A percentile compares a stretch with the other conserved stretches of the same genome.
phyloP scores from a whole-genome alignment of 345 rosid genomes.

The Gynandropsis gynandra region DNA sequence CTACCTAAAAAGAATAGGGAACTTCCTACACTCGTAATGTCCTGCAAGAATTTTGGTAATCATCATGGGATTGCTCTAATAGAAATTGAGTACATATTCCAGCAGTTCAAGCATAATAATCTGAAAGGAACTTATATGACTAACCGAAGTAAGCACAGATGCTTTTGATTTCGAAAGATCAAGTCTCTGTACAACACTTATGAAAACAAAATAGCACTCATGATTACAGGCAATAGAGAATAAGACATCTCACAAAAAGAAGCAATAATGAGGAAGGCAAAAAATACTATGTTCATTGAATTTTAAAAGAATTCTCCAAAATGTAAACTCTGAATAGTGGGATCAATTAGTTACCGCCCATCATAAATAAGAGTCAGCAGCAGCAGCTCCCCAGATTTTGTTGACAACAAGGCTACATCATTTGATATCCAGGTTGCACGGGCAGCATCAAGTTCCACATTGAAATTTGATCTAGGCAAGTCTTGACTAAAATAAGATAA shows the following conservation, averaged over 20 bases:
- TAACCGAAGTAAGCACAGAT: conserved; percentile 94
- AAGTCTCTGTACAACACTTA: conserved; percentile 91
- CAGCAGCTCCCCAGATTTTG: conserved; percentile 84
- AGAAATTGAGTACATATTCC: neutral
- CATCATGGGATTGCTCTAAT: conserved; percentile 14
- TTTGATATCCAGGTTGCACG: conserved; percentile 71
- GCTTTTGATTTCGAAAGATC: conserved; percentile 97
- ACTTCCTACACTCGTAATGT: conserved; percentile 67
- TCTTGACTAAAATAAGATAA: conserved; percentile 61
- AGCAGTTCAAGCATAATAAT: conserved; percentile 11
- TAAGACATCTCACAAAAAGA: neutral
- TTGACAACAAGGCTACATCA: conserved; percentile 80
- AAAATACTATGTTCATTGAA: neutral
- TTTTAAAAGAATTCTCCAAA: neutral
- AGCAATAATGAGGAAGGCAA: neutral
- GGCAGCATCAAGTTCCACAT: conserved; percentile 95
- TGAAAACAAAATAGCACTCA: conserved; percentile 28
- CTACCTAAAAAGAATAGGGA: conserved; percentile 86
- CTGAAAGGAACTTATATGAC: conserved; percentile 31
- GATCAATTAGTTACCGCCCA: conserved; percentile 58
- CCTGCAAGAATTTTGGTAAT: conserved; percentile 44
- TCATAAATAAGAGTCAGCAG: conserved; percentile 85
- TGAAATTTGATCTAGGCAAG: conserved; percentile 77
- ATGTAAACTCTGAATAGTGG: neutral
- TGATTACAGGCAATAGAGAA: conserved; percentile 15